Percentiles rank a stretch among this genome's conserved stretches.
Conservation (phyloP, 2,329 filamentous ascomycete species). For the Hymenoscyphus scutula region DNA sequence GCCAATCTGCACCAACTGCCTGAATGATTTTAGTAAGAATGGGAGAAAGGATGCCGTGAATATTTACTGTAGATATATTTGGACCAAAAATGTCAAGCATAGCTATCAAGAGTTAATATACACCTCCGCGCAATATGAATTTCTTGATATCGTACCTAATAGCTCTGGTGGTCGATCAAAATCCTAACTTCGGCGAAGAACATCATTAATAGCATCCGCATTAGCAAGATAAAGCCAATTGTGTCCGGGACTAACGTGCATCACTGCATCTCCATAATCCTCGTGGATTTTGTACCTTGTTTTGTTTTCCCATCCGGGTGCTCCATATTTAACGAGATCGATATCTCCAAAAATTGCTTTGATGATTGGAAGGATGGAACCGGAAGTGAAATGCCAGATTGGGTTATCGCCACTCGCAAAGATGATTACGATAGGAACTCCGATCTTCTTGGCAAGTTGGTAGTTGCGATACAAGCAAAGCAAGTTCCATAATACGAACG, state of each 20-base stretch:
- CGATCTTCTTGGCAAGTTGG: not conserved
- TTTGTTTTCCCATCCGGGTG: not conserved
- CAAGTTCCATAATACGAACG: too few species aligned
- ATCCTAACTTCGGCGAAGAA: not conserved
- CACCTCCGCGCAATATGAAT: not conserved
- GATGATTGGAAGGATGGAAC: not conserved
- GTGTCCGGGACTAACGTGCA: not conserved
- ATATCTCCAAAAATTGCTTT: not conserved
- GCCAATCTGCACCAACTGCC: too few species aligned
- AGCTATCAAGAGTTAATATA: not conserved
- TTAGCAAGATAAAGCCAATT: constrained; percentile 3
- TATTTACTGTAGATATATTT: too few species aligned
- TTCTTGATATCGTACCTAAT: not conserved
- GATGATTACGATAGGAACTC: not conserved
- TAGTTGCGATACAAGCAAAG: constrained; percentile 4
- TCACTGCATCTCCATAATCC: not conserved
- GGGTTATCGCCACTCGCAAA: constrained; percentile 1
- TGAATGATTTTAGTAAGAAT: too few species aligned
- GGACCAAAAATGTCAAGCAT: too few species aligned
- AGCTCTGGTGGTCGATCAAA: constrained; percentile 5
- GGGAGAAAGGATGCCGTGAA: too few species aligned
- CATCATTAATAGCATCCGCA: constrained; percentile 2
- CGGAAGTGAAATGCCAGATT: not conserved
- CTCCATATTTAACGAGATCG: not conserved
- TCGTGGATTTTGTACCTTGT: not conserved